phyloP scores from a whole-genome alignment of 2,329 filamentous ascomycete genomes.

The Cladobotryum protrusum region DNA sequence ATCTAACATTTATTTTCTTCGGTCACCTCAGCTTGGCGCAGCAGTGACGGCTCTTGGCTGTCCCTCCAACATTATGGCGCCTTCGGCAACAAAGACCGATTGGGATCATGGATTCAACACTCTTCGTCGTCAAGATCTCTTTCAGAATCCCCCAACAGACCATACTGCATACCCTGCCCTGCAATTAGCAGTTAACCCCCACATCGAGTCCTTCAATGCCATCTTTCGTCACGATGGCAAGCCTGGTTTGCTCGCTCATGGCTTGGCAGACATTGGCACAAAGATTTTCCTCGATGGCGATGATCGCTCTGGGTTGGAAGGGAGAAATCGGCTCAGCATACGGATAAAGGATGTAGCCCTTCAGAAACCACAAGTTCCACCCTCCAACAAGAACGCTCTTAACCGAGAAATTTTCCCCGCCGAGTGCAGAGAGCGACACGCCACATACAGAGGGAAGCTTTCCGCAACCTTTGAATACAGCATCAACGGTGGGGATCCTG shows the following conservation, averaged over 20 bases:
- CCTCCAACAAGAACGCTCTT: conserved; percentile 75
- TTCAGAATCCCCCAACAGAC: conserved; percentile 81
- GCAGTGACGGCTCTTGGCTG: not conserved
- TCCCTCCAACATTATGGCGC: conserved; percentile 41
- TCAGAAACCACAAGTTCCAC: conserved; percentile 72
- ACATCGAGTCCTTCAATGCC: conserved; percentile 93
- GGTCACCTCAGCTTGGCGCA: not conserved
- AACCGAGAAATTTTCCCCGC: conserved; percentile 84
- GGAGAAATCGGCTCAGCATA: conserved; percentile 70
- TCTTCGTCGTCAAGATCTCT: conserved; percentile 78
- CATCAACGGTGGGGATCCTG: conserved; percentile 80
- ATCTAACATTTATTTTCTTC: not conserved
- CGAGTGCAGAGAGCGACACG: conserved; percentile 91
- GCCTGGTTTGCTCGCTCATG: conserved; percentile 58
- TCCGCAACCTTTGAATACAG: conserved; percentile 76
- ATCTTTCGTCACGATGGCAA: conserved; percentile 68
- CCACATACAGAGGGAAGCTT: conserved; percentile 82
- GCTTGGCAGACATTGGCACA: conserved; percentile 79
- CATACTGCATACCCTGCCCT: conserved; percentile 82
- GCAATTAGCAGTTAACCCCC: conserved; percentile 78
- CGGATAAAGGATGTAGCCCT: conserved; percentile 76
- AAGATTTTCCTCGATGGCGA: conserved; percentile 83
- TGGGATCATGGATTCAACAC: conserved; percentile 89
- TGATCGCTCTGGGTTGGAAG: conserved; percentile 50
- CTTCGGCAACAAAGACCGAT: conserved; percentile 54